Evolutionary conservation across 1,139 yeast genomes (phyloP).

Genomic region (Keqinozyma sinolaborantium): DNA sequence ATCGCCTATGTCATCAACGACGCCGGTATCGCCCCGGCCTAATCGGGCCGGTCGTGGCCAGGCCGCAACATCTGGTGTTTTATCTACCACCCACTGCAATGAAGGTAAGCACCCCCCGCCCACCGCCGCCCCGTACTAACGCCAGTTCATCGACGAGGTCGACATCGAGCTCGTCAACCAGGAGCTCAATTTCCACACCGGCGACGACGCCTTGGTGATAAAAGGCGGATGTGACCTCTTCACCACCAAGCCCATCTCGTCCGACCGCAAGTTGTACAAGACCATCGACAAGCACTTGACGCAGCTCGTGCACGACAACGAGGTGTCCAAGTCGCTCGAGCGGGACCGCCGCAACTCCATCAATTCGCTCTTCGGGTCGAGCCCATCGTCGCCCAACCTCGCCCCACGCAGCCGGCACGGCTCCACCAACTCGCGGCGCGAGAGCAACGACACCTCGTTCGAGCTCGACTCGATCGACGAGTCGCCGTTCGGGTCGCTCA

Average conservation of each 20-base stretch:
- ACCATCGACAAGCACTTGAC: conserved; percentile 81
- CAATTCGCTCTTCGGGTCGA: conserved; percentile 32
- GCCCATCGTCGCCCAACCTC: conserved; percentile 28
- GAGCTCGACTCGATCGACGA: conserved; percentile 35
- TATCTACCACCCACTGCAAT: too few relatives aligned
- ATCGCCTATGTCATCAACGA: too few relatives aligned
- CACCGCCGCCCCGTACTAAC: conserved; percentile 20
- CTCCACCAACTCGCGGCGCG: conserved; percentile 23
- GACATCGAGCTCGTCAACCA: conserved; percentile 89
- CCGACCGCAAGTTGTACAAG: conserved; percentile 85
- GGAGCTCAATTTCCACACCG: conserved; percentile 80
- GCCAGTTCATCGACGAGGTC: conserved; percentile 82
- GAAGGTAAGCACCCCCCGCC: conserved; percentile 2
- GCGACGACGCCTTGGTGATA: conserved; percentile 72
- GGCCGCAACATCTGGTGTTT: too few relatives aligned
- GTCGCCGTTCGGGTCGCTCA: conserved; percentile 94
- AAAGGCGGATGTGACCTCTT: conserved; percentile 91
- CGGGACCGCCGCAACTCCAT: conserved; percentile 38
- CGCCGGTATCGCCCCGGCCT: too few relatives aligned
- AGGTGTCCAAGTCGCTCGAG: conserved; percentile 39
- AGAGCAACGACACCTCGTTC: conserved; percentile 18
- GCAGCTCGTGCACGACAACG: conserved; percentile 57
- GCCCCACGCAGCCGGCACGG: conserved; percentile 7
- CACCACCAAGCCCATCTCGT: conserved; percentile 89
- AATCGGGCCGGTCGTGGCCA: too few relatives aligned